phyloP scores from a whole-genome alignment of 139 green algal genomes.

The Yamagishiella unicocca region DNA sequence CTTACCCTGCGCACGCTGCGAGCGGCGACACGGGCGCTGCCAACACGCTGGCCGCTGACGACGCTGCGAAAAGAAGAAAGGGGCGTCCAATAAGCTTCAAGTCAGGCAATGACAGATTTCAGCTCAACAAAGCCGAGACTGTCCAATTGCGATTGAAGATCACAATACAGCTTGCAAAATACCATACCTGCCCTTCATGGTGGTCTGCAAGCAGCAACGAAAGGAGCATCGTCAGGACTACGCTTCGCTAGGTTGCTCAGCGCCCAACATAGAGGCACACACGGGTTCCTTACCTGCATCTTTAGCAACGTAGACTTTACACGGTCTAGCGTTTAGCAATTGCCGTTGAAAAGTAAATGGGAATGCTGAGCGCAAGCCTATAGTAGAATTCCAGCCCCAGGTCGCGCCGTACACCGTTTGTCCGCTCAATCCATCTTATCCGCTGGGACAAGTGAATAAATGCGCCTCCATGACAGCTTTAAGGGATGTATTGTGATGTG shows the following conservation, averaged over 20 bases:
- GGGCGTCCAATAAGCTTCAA: too few relatives aligned
- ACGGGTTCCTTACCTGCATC: slow-evolving; percentile 34
- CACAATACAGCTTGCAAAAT: too few relatives aligned
- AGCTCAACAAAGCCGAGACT: too few relatives aligned
- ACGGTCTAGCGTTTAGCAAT: background rate
- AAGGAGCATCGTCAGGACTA: background rate
- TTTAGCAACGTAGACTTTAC: background rate
- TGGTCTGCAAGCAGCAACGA: slow-evolving; percentile 1
- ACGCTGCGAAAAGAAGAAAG: too few relatives aligned
- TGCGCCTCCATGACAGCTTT: too few relatives aligned
- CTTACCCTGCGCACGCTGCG: slow-evolving; percentile 43
- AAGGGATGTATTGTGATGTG: too few relatives aligned
- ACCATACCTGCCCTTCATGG: slow-evolving; percentile 38
- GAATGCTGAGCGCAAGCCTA: background rate
- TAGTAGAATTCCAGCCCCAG: slow-evolving; percentile 15
- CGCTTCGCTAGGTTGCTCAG: too few relatives aligned
- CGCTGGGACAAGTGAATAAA: too few relatives aligned
- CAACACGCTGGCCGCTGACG: slow-evolving; percentile 26
- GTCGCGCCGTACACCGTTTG: slow-evolving; percentile 10
- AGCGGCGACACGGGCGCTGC: background rate
- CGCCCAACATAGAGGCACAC: too few relatives aligned
- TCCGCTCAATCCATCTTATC: too few relatives aligned
- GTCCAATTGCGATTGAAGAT: too few relatives aligned
- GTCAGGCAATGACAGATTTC: too few relatives aligned
- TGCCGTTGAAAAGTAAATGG: background rate